These are phyloP conservation scores for Candida freyschussii DNA, from an alignment of 1,139 yeast species.

Conservation along the genomic window DNA sequence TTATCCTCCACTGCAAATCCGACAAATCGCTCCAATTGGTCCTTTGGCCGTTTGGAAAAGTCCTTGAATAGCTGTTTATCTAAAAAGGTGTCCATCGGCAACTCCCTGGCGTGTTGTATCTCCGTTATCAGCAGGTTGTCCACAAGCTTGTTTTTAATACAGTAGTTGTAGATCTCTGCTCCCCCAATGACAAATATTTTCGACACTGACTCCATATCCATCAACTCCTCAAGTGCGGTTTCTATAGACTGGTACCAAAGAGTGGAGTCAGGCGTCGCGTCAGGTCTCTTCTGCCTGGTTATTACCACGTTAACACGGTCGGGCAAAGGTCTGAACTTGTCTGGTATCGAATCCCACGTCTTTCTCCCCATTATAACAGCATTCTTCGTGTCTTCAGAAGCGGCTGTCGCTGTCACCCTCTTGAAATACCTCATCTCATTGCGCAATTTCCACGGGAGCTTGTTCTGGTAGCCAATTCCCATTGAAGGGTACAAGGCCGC, in stretches of 20 bases:
- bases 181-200: constrained; percentile 88
- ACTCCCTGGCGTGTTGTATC: constrained; percentile 35
- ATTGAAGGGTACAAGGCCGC: constrained; percentile 78
- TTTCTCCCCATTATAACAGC: constrained; percentile 95
- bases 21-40: constrained; percentile 10
- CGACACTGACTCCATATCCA: constrained; percentile 29
- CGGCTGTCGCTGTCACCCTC: constrained; percentile 48
- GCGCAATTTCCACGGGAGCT: constrained; percentile 82
- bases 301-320: constrained; percentile 71
- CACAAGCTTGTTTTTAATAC: constrained; percentile 38
- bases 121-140: constrained; percentile 72
- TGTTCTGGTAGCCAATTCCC: constrained; percentile 83
- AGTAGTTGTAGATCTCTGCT: constrained; percentile 69
- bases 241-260: constrained; percentile 44
- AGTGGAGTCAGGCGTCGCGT: constrained; percentile 32
- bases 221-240: constrained; percentile 35
- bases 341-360: constrained; percentile 94
- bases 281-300: constrained; percentile 38
- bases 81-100: constrained; percentile 63
- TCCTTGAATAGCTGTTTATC: constrained; percentile 21
- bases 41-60: constrained; percentile 13
- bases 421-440: constrained; percentile 84
- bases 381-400: constrained; percentile 37
- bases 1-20: constrained; percentile 9
- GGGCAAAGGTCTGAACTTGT: constrained; percentile 75